These are phyloP conservation scores for Aspergillus campestris DNA, from an alignment of 495 filamentous ascomycete genomes.

Conservation along the genomic window DNA sequence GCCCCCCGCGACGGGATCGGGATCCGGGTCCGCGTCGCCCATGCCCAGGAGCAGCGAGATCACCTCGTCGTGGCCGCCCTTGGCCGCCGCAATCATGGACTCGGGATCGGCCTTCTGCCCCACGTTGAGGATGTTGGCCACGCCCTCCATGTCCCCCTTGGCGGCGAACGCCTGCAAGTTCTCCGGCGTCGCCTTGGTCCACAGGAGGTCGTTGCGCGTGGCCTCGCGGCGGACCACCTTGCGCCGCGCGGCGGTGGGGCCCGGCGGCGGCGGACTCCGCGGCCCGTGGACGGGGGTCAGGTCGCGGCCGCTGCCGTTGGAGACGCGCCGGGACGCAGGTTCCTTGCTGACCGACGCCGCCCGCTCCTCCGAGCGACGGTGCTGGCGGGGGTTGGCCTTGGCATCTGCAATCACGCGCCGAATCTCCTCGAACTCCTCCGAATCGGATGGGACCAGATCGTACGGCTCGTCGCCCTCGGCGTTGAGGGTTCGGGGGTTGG, in stretches of 20 bases:
- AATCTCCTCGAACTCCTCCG: conserved; percentile 55
- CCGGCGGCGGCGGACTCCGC: conserved; percentile 40
- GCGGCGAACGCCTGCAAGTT: conserved; percentile 74
- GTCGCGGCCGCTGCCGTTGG: conserved; percentile 59
- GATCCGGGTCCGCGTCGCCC: conserved; percentile 71
- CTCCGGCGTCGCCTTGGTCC: conserved; percentile 53
- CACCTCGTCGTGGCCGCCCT: conserved; percentile 81
- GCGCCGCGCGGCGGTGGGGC: conserved; percentile 29
- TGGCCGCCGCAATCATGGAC: conserved; percentile 82
- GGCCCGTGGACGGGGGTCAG: conserved; percentile 43
- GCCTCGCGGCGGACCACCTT: conserved; percentile 51
- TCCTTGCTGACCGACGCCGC: conserved; percentile 43
- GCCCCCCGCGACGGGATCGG: conserved; percentile 45
- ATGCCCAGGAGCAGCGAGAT: conserved; percentile 79
- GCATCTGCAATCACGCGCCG: conserved; percentile 40
- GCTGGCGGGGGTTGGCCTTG: conserved; percentile 35
- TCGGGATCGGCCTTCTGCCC: conserved; percentile 70
- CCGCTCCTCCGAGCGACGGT: conserved; percentile 58
- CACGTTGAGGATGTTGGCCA: conserved; percentile 71
- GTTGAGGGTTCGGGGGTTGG: conserved; percentile 82
- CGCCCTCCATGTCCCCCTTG: conserved; percentile 73
- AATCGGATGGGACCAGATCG: conserved; percentile 64
- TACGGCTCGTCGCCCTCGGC: conserved; percentile 79
- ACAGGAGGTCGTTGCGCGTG: conserved; percentile 53
- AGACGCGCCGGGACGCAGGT: conserved; percentile 55